Conservation (phyloP, 805 yeast species). For the Kuraishia hungarica region DNA sequence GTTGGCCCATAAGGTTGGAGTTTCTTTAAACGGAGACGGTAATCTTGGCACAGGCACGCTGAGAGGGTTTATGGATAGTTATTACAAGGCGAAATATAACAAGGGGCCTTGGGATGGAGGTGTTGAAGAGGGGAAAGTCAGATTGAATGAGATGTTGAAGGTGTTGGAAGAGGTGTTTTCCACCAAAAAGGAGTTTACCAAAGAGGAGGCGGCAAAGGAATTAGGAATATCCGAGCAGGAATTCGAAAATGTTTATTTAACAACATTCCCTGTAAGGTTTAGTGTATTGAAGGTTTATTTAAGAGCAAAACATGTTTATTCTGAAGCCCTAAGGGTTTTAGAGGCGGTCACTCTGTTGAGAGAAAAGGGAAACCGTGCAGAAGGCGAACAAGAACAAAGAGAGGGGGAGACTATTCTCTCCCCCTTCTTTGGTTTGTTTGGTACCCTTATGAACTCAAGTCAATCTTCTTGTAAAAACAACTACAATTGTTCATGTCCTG, state of each 20-base stretch:
- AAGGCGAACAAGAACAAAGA: slow-evolving; percentile 3
- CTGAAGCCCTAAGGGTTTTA: slow-evolving; percentile 53
- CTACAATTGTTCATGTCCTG: slow-evolving; percentile 48
- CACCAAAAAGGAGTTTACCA: slow-evolving; percentile 33
- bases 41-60: slow-evolving; percentile 50
- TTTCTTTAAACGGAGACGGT: slow-evolving; percentile 36
- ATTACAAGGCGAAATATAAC: slow-evolving; percentile 19
- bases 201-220: slow-evolving; percentile 35
- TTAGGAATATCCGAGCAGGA: slow-evolving; percentile 34
- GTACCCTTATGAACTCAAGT: slow-evolving; percentile 49
- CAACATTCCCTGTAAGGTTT: slow-evolving; percentile 49
- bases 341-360: slow-evolving; percentile 33
- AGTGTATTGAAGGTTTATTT: slow-evolving; percentile 45
- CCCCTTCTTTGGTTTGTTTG: slow-evolving; percentile 39
- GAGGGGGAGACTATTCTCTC: slow-evolving; percentile 17
- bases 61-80: slow-evolving; percentile 53
- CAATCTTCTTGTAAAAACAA: slow-evolving; percentile 41
- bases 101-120: slow-evolving; percentile 35
- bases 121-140: slow-evolving; percentile 29
- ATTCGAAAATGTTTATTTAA: slow-evolving; percentile 35
- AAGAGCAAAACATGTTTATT: slow-evolving; percentile 54
- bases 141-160: slow-evolving; percentile 31
- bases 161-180: slow-evolving; percentile 30
- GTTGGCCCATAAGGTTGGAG: slow-evolving; percentile 38
- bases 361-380: not conserved